These are phyloP conservation scores for Cyclaneusma minus DNA, from an alignment of 2,329 filamentous ascomycete genomes.

Conservation along the genomic window DNA sequence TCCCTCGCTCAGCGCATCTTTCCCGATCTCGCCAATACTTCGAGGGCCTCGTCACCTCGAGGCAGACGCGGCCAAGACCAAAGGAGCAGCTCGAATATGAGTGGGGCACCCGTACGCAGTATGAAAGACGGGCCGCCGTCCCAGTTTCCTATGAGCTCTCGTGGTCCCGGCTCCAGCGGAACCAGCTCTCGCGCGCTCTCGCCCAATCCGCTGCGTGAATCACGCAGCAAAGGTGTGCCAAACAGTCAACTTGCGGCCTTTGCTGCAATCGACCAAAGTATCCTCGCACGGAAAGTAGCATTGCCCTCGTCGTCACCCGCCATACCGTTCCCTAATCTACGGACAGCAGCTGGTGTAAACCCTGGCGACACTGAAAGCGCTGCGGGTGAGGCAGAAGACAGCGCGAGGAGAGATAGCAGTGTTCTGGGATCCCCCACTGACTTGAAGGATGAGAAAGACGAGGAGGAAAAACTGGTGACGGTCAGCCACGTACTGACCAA, in stretches of 20 bases:
- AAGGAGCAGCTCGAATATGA: conserved; percentile 8
- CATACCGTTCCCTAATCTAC: conserved; percentile 27
- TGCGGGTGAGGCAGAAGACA: conserved; percentile 6
- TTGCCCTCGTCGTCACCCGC: conserved; percentile 23
- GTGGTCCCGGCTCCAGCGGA: conserved; percentile 5
- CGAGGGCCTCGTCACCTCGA: conserved; percentile 16
- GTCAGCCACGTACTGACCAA: conserved; percentile 71
- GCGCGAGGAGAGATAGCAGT: conserved; percentile 8
- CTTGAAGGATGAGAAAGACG: conserved; percentile 12
- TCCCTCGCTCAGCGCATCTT: conserved; percentile 47
- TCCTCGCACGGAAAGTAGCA: conserved; percentile 37
- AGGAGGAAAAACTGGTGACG: conserved; percentile 31
- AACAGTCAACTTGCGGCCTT: conserved; percentile 40
- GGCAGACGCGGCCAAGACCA: conserved; percentile 14
- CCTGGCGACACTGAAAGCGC: conserved; percentile 4
- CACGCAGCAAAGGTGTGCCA: conserved; percentile 6
- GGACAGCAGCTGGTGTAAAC: conserved; percentile 20
- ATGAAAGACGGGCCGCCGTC: conserved; percentile 9
- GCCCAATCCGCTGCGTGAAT: conserved; percentile 9
- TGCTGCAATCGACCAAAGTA: conserved; percentile 47
- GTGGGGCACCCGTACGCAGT: conserved; percentile 10
- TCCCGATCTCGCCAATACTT: conserved; percentile 27
- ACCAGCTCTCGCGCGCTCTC: conserved; percentile 14
- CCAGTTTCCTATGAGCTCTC: conserved; percentile 9
- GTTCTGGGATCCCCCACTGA: conserved; percentile 8